Evolutionary conservation across 2,329 filamentous ascomycete genomes (phyloP).

Genomic region (Talaromyces marneffei): DNA sequence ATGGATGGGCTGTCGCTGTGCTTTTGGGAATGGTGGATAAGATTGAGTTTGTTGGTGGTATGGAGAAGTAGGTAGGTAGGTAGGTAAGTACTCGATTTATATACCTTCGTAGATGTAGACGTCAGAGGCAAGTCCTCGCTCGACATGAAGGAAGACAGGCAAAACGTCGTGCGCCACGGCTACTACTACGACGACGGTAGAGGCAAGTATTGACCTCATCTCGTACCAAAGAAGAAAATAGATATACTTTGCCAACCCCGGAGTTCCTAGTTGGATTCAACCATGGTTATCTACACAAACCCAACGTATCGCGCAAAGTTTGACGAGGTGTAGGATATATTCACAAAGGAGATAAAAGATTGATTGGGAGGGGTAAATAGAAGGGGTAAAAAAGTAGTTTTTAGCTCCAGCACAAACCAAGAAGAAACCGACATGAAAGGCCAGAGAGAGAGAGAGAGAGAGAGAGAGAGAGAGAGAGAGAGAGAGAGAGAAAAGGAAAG

Average conservation of each 20-base stretch:
- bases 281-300: too few relatives aligned
- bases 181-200: background rate
- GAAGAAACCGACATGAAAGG: background rate
- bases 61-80: background rate
- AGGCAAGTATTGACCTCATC: background rate
- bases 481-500: background rate
- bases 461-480: background rate
- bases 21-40: background rate
- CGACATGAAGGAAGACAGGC: background rate
- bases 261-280: background rate
- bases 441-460: background rate
- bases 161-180: background rate
- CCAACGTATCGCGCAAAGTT: too few relatives aligned
- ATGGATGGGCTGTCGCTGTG: background rate
- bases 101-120: background rate
- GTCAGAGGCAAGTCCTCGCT: background rate
- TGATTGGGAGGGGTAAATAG: background rate
- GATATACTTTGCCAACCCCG: background rate
- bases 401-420: background rate
- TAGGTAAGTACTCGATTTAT: background rate
- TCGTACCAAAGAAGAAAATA: background rate
- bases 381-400: background rate
- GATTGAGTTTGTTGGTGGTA: background rate
- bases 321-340: too few relatives aligned
- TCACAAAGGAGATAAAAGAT: background rate